phyloP scores from a whole-genome alignment of 768 basidiomycete genomes.

The Butyriboletus loyo region DNA sequence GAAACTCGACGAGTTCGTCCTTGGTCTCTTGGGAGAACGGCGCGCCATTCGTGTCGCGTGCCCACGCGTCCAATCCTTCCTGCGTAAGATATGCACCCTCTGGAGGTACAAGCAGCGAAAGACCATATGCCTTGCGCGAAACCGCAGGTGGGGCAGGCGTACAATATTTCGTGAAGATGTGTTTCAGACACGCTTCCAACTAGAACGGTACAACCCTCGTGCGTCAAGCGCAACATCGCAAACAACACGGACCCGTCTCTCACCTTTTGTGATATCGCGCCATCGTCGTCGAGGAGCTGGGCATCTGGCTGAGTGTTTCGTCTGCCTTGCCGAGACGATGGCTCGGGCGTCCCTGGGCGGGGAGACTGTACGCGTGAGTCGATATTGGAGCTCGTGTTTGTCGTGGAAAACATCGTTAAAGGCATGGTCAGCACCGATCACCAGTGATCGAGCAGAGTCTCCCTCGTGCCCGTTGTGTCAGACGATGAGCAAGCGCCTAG shows the following conservation, averaged over 20 bases:
- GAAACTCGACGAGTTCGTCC: constrained; percentile 70
- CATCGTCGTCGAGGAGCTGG: constrained; percentile 68
- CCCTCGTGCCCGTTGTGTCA: constrained; percentile 22
- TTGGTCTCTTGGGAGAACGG: constrained; percentile 77
- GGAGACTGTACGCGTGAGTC: constrained; percentile 40
- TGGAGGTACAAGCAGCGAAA: constrained; percentile 42
- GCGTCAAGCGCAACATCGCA: background rate
- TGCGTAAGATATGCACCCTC: constrained; percentile 55
- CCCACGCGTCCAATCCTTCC: constrained; percentile 71
- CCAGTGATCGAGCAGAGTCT: constrained; percentile 12
- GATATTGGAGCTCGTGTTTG: background rate
- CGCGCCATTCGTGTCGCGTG: constrained; percentile 76
- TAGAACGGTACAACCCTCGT: constrained; percentile 22
- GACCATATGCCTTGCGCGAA: constrained; percentile 19
- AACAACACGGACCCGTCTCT: constrained; percentile 6
- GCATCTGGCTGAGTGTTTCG: constrained; percentile 49
- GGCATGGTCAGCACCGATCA: constrained; percentile 19
- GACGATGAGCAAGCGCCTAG: constrained; percentile 18
- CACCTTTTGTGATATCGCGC: constrained; percentile 63
- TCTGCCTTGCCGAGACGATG: constrained; percentile 56
- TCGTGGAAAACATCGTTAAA: constrained; percentile 10
- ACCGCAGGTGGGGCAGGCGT: constrained; percentile 36
- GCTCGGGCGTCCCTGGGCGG: constrained; percentile 61
- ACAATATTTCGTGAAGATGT: constrained; percentile 81
- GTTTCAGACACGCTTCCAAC: constrained; percentile 68